phyloP scores from a whole-genome alignment of 192 early-diverging fungal genomes.

The Rhizophagus sp. region DNA sequence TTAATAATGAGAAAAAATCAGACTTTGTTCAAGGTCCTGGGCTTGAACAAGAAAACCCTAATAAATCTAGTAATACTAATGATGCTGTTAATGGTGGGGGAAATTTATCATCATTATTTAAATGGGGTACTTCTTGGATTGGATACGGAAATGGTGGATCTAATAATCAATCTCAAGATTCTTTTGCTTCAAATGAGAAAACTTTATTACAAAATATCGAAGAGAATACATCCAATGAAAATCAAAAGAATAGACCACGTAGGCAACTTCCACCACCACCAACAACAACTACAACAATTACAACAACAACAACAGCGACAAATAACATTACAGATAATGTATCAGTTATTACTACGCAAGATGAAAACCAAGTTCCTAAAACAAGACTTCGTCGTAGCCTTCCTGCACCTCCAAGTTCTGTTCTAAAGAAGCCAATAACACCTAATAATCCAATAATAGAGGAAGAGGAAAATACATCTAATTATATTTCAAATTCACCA shows the following conservation, averaged over 20 bases:
- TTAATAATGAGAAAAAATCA: not conserved
- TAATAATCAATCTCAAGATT: not conserved
- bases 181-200: too few species aligned
- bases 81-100: not conserved
- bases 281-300: not conserved
- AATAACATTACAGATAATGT: not conserved
- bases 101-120: conserved; percentile 22
- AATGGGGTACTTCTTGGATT: conserved; percentile 21
- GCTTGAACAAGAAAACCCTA: not conserved
- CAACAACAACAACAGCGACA: not conserved
- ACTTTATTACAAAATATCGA: not conserved
- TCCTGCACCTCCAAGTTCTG: not conserved
- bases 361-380: not conserved
- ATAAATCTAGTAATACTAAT: not conserved
- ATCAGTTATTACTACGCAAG: not conserved
- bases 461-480: not conserved
- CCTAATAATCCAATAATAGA: not conserved
- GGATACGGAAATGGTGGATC: not conserved
- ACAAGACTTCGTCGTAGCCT: not conserved
- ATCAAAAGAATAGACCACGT: not conserved
- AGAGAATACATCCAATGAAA: not conserved
- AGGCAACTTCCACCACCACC: not conserved
- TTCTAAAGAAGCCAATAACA: not conserved
- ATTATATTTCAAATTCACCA: not conserved
- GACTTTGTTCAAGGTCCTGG: conserved; percentile 6